Percentiles rank a stretch among this genome's conserved stretches.
These are phyloP conservation scores for Anthostomella pinea DNA, from an alignment of 2,329 filamentous ascomycete species.

Conservation along the genomic window DNA sequence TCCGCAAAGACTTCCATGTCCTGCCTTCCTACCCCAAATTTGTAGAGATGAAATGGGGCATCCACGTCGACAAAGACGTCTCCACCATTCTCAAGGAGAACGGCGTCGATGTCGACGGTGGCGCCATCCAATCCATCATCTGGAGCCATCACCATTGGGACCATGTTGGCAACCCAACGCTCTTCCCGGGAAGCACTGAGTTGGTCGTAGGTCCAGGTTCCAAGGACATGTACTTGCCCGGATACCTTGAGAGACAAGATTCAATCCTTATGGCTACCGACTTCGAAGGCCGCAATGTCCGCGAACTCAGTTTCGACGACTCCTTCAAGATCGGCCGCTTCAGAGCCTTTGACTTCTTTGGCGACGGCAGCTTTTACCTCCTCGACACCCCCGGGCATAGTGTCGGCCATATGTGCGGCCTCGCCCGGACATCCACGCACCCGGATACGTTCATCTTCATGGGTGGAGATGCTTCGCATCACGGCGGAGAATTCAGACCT, in stretches of 20 bases:
- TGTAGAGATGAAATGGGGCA: too few relatives aligned
- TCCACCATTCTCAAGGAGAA: slow-evolving; percentile 1
- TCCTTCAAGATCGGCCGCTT: slow-evolving; percentile 21
- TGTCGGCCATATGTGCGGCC: slow-evolving; percentile 33
- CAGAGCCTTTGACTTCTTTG: slow-evolving; percentile 34
- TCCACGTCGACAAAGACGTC: slow-evolving; percentile 2
- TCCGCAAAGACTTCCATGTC: too few relatives aligned
- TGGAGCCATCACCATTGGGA: slow-evolving; percentile 48
- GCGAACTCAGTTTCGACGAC: slow-evolving; percentile 23
- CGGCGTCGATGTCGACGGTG: slow-evolving; percentile 11
- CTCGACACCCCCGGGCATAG: slow-evolving; percentile 35
- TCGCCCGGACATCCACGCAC: slow-evolving; percentile 36
- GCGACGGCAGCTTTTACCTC: slow-evolving; percentile 35
- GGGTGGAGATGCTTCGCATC: slow-evolving; percentile 42
- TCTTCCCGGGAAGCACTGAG: slow-evolving; percentile 41
- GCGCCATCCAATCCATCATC: slow-evolving; percentile 31
- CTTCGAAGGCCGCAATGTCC: slow-evolving; percentile 21
- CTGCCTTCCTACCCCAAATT: too few relatives aligned
- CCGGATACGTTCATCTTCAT: slow-evolving; percentile 39
- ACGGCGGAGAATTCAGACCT: background rate
- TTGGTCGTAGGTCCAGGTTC: slow-evolving; percentile 37
- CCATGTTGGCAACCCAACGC: slow-evolving; percentile 44
- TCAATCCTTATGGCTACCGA: slow-evolving; percentile 21
- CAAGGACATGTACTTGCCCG: slow-evolving; percentile 21
- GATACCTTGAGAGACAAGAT: slow-evolving; percentile 17